These are phyloP conservation scores for Curvularia verruculosa DNA, from an alignment of 2,329 filamentous ascomycete genomes.

Conservation along the genomic window DNA sequence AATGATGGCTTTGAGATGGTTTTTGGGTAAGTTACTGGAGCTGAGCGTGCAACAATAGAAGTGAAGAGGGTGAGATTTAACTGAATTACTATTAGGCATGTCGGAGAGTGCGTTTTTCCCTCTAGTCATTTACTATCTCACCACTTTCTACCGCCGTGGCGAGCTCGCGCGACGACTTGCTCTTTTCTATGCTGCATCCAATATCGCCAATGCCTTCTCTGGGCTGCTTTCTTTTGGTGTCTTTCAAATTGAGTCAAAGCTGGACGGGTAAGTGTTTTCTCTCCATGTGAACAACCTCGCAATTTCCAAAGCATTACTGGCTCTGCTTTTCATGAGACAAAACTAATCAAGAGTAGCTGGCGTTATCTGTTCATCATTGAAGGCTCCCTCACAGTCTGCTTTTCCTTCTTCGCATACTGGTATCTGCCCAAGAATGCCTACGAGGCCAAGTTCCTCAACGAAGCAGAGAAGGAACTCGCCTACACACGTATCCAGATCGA, in stretches of 20 bases:
- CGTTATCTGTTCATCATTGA: constrained; percentile 70
- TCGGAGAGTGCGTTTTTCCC: constrained; percentile 73
- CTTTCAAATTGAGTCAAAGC: constrained; percentile 61
- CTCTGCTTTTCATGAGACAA: no score
- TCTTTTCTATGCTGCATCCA: constrained; percentile 76
- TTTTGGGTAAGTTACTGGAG: constrained; percentile 59
- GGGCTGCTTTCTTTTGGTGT: constrained; percentile 66
- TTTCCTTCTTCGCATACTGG: constrained; percentile 68
- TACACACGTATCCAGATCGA: constrained; percentile 78
- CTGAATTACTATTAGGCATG: constrained; percentile 51
- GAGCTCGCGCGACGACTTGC: constrained; percentile 74
- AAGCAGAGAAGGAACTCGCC: constrained; percentile 70
- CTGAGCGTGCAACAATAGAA: rapidly evolving
- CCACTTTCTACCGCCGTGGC: constrained; percentile 70
- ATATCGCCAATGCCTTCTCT: constrained; percentile 72
- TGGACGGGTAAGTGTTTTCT: constrained; percentile 42
- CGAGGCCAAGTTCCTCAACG: constrained; percentile 68
- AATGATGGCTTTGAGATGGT: constrained; percentile 71
- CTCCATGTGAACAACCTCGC: no score
- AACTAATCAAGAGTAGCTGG: constrained; percentile 51
- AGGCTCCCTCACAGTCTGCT: constrained; percentile 64
- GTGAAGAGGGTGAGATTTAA: background rate
- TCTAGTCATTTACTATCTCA: constrained; percentile 67
- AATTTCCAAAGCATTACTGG: no score
- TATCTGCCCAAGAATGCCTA: constrained; percentile 71